Evolutionary conservation across 176 grass and related monocot genomes (phyloP).

Genomic region (Oryza meridionalis): DNA sequence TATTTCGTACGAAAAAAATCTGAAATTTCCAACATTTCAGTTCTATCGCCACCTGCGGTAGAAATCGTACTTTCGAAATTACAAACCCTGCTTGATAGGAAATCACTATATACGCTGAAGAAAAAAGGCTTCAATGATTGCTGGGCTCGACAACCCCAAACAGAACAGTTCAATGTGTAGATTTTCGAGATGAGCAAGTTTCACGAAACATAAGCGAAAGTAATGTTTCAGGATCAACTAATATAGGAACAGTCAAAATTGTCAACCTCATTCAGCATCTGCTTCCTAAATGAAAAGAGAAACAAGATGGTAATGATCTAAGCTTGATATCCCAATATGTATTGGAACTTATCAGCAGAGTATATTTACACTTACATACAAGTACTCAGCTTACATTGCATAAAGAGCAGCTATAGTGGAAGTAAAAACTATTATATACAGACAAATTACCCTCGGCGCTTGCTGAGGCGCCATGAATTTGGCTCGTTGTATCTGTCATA

Average conservation of each 20-base stretch:
- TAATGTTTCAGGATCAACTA: neutral
- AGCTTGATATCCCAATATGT: neutral
- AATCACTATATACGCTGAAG: neutral
- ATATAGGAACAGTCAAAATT: neutral
- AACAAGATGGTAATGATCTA: neutral
- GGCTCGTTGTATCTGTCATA: conserved; percentile 59
- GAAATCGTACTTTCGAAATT: no score
- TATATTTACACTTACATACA: conserved; percentile 15
- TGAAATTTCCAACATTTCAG: no score
- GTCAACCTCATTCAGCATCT: neutral
- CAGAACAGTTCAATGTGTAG: neutral
- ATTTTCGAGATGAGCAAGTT: neutral
- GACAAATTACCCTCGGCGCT: conserved; percentile 56
- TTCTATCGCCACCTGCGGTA: no score
- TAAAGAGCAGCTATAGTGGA: neutral
- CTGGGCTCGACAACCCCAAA: neutral
- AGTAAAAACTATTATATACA: neutral
- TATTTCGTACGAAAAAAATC: no score
- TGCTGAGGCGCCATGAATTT: conserved; percentile 64
- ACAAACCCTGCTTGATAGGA: neutral
- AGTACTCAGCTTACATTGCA: conserved; percentile 6
- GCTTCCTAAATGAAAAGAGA: neutral
- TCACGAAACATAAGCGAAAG: neutral
- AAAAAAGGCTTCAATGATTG: neutral
- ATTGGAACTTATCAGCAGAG: neutral